These are phyloP conservation scores for Sporobolomyces phaffii DNA, from an alignment of 768 basidiomycete genomes.

Conservation along the genomic window DNA sequence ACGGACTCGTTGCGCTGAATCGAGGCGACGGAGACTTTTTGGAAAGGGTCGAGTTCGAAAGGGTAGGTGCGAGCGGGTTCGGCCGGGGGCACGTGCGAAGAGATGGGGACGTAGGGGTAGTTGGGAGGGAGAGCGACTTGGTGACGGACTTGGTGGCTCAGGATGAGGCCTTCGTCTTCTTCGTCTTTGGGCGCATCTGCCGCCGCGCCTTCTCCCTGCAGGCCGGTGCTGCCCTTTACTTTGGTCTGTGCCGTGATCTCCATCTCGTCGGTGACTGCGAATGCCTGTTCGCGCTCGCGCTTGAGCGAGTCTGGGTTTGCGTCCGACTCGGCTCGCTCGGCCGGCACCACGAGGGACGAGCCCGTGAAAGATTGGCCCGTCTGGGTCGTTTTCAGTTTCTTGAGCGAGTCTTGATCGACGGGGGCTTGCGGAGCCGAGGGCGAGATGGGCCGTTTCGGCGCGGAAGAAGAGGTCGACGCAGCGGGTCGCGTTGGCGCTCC, in stretches of 20 bases:
- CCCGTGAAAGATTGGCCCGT: background rate
- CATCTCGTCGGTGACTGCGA: slow-evolving; percentile 80
- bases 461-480: background rate
- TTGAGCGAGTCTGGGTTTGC: too few relatives aligned
- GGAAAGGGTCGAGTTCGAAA: slow-evolving; percentile 95
- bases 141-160: slow-evolving; percentile 62
- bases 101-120: slow-evolving; percentile 83
- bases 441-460: slow-evolving; percentile 16
- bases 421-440: background rate
- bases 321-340: background rate
- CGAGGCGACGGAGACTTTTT: slow-evolving; percentile 84
- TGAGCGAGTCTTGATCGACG: slow-evolving; percentile 10
- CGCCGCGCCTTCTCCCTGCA: slow-evolving; percentile 55
- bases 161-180: slow-evolving; percentile 46
- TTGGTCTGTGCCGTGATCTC: slow-evolving; percentile 90
- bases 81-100: slow-evolving; percentile 78
- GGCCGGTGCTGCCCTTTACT: slow-evolving; percentile 77
- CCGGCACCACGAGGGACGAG: background rate
- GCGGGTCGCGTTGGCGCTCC: background rate
- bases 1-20: slow-evolving; percentile 98
- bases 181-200: slow-evolving; percentile 27
- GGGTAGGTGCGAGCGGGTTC: slow-evolving; percentile 91
- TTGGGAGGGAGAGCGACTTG: slow-evolving; percentile 92
- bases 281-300: slow-evolving; percentile 13
- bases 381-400: slow-evolving; percentile 11